These are phyloP conservation scores for Fusarium pseudonygamai DNA, from an alignment of 2,329 filamentous ascomycete species.

Conservation along the genomic window DNA sequence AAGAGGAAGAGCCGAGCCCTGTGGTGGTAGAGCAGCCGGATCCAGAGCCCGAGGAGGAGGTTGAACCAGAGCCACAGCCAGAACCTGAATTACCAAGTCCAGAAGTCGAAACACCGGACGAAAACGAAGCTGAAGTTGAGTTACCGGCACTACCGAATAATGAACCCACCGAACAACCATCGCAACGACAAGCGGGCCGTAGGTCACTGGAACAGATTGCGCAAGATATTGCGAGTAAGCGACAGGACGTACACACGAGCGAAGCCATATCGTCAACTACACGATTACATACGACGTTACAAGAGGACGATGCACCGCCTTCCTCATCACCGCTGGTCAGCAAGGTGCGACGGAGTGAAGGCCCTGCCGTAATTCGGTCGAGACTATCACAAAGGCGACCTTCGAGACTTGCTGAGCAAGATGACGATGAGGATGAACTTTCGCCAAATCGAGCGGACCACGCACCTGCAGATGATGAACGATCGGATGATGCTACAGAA, in stretches of 20 bases:
- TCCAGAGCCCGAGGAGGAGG: background rate
- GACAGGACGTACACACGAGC: constrained; percentile 52
- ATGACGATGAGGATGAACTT: constrained; percentile 46
- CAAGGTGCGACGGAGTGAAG: constrained; percentile 52
- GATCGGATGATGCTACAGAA: constrained; percentile 15
- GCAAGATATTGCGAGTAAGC: constrained; percentile 62
- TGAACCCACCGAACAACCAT: constrained; percentile 8
- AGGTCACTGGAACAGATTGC: constrained; percentile 36
- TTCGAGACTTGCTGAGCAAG: constrained; percentile 27
- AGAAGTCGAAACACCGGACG: background rate
- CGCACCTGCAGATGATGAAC: constrained; percentile 13
- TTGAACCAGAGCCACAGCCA: background rate
- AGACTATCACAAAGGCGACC: constrained; percentile 39
- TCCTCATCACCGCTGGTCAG: constrained; percentile 56
- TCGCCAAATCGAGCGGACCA: constrained; percentile 44
- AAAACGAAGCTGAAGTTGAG: constrained; percentile 27
- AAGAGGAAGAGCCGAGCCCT: constrained; percentile 1
- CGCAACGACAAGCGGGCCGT: constrained; percentile 18
- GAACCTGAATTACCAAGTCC: constrained; percentile 21
- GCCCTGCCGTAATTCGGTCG: constrained; percentile 45
- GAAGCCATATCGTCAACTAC: constrained; percentile 52
- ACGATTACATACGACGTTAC: constrained; percentile 54
- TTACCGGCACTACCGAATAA: constrained; percentile 36
- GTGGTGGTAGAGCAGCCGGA: background rate
- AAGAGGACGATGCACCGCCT: constrained; percentile 43